Evolutionary conservation across 164 flowering plant genomes (phyloP).

Genomic region (Magnolia changhungtana): DNA sequence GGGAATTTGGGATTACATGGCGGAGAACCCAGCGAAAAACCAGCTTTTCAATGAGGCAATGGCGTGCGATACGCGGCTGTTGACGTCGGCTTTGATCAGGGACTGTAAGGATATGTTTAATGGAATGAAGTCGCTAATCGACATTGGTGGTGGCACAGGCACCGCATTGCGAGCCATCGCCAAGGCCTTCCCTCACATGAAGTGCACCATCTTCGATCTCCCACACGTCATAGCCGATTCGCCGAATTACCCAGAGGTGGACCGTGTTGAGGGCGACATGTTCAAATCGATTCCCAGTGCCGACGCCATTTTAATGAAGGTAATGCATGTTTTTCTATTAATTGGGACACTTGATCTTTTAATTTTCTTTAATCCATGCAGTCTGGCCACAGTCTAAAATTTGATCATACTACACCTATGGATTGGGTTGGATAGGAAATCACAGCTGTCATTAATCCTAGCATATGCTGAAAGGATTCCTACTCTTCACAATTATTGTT

Average conservation of each 20-base stretch:
- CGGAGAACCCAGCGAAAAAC: slow-evolving; percentile 18
- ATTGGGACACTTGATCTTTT: neutral
- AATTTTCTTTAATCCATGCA: neutral
- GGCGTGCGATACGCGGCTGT: slow-evolving; percentile 22
- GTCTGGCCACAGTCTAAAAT: too few species aligned
- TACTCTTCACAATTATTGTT: neutral
- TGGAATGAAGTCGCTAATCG: slow-evolving; percentile 21
- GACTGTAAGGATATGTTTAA: slow-evolving; percentile 14
- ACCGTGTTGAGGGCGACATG: slow-evolving; percentile 20
- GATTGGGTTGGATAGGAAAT: neutral
- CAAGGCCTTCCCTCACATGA: slow-evolving; percentile 25
- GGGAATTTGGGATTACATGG: slow-evolving; percentile 26
- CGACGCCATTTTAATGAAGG: slow-evolving; percentile 24
- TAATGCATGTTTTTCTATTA: neutral
- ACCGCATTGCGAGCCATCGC: slow-evolving; percentile 19
- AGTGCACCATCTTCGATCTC: slow-evolving; percentile 26
- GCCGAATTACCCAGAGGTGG: slow-evolving; percentile 9
- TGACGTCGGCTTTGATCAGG: slow-evolving; percentile 13
- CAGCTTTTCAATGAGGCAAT: slow-evolving; percentile 29
- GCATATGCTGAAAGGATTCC: neutral
- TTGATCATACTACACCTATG: neutral
- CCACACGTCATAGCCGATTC: slow-evolving; percentile 24
- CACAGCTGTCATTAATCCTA: neutral
- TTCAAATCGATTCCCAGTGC: slow-evolving; percentile 20
- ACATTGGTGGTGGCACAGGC: slow-evolving; percentile 33